Evolutionary conservation across 2,329 filamentous ascomycete species (phyloP).

Genomic region (Arthrinium phaeospermum): DNA sequence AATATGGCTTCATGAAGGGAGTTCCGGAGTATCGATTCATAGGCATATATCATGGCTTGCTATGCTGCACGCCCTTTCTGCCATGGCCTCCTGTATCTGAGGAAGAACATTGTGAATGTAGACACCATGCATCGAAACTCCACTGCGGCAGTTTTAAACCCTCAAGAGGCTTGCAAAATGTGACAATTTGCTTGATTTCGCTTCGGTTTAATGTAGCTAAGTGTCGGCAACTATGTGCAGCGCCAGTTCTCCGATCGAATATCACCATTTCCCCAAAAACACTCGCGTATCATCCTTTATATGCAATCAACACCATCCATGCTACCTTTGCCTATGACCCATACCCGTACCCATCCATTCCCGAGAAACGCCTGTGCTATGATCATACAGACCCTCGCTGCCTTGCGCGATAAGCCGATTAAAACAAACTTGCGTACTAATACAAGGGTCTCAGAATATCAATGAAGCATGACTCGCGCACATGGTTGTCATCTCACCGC

Average conservation of each 20-base stretch:
- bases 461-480: background rate
- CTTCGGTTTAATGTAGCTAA: background rate
- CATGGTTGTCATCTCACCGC: background rate
- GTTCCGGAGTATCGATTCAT: too few relatives aligned
- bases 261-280: background rate
- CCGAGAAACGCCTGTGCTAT: conserved; percentile 11
- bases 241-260: background rate
- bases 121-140: background rate
- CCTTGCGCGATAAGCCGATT: background rate
- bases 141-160: background rate
- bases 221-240: background rate
- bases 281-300: background rate
- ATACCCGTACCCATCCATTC: background rate
- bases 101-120: background rate
- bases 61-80: too few relatives aligned
- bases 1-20: too few relatives aligned
- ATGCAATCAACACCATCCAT: conserved; percentile 5
- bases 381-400: background rate
- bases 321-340: background rate
- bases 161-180: background rate
- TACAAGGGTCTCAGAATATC: background rate
- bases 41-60: too few relatives aligned
- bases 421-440: conserved; percentile 8
- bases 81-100: too few relatives aligned
- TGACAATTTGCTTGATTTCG: background rate